Base-by-base conservation (phyloP, 2,329 filamentous ascomycete genomes). In the Clarireedia paspali region DNA sequence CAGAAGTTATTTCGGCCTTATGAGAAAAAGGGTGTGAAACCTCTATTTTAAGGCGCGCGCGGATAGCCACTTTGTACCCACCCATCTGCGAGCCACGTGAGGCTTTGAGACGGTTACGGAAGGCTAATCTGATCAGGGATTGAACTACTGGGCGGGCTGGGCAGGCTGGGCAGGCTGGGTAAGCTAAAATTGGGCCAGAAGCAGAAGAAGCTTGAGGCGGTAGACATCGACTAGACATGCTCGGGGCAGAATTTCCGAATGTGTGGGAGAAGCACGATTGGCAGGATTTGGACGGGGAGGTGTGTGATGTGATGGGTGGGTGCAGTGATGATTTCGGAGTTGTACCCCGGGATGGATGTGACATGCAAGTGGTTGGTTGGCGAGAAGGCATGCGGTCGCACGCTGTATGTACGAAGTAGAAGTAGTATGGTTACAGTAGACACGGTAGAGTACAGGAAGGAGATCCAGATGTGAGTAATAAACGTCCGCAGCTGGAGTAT, bases 221-320 rank as follows among this genome's bases (percentile, higher is more conserved):
- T 17, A 17, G n/a, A 17, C n/a, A 17, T 34, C 4, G 30, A 4
- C 3, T 34, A 10, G 46, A 24, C 40, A 47, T 38, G 50, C 27
- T 46, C 40, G 40, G 52, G 51, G 45, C 27, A 20, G 52, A 38
- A 44, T 49, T 44, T 49, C 45, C 45, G 52, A 54, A 49, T 42
- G 48, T 30, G 34, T 54, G 52, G 52, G 45, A 49, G 24, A 34
- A 36, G 36, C 10, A 40, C 44, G 44, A 54, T 48, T 54, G 52
- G 52, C 14, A 54, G 45, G 40, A 15, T 45, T 34, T 9, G 3
- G 30, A 34, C 7, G 10, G 27, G 27, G 27, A 30, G 27, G 6
- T 30, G 30, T 34, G 30, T 34, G 30, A 30, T 30, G 27, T 30
- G 27, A 34, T 34, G 30, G 30, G 30, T 34, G 30, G 30, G 30